A percentile compares a stretch with the other conserved stretches of the same genome.
These are phyloP conservation scores for Xylariaceae sp. DNA, from an alignment of 2,329 filamentous ascomycete species.

Conservation along the genomic window DNA sequence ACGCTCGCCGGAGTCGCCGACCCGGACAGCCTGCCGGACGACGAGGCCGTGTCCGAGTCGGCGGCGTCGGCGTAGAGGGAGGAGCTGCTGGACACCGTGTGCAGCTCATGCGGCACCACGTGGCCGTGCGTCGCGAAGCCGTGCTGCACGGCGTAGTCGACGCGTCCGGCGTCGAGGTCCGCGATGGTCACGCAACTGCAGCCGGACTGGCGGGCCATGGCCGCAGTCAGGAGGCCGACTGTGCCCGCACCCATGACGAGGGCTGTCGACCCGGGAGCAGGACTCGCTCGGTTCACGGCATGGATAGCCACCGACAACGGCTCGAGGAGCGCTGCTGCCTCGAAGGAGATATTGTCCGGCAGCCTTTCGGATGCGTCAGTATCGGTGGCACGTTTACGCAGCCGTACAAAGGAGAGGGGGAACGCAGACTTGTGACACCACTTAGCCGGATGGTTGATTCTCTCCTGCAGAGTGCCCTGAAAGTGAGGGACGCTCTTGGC, in stretches of 20 bases:
- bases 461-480: slow-evolving; percentile 55
- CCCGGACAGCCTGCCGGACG: slow-evolving; percentile 36
- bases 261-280: slow-evolving; percentile 45
- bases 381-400: no score
- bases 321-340: slow-evolving; percentile 53
- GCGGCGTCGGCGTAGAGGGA: slow-evolving; percentile 32
- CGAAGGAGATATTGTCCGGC: slow-evolving; percentile 51
- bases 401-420: slow-evolving; percentile 2
- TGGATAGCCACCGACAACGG: slow-evolving; percentile 56
- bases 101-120: slow-evolving; percentile 39
- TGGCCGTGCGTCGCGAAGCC: slow-evolving; percentile 55
- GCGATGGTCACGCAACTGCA: slow-evolving; percentile 52
- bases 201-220: slow-evolving; percentile 54
- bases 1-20: slow-evolving; percentile 37
- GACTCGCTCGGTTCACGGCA: slow-evolving; percentile 48
- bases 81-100: slow-evolving; percentile 35
- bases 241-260: slow-evolving; percentile 60
- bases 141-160: slow-evolving; percentile 50
- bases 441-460: slow-evolving; percentile 52
- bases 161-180: slow-evolving; percentile 52
- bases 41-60: slow-evolving; percentile 36
- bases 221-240: slow-evolving; percentile 54
- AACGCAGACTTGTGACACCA: slow-evolving; percentile 63
- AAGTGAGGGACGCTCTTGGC: slow-evolving; percentile 57
- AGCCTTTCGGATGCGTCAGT: slow-evolving; percentile 33